Evolutionary conservation across 75 land plant genomes (phyloP).

Genomic region (Cryptomeria japonica): DNA sequence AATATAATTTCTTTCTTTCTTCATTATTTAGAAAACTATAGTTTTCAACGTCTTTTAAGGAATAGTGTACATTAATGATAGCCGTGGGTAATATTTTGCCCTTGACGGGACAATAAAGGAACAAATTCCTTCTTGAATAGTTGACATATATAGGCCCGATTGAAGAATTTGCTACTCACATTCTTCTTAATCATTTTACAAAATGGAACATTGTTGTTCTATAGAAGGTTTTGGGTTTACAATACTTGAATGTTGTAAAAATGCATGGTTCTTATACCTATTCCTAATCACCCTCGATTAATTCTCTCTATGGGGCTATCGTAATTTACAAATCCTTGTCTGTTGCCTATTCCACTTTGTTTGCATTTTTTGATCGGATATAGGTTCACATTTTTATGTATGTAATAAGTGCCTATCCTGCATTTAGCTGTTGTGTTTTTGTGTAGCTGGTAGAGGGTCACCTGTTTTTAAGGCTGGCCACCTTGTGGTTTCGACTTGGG

Average conservation of each 20-base stretch:
- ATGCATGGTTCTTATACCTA: neutral
- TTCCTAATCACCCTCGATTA: too few species aligned
- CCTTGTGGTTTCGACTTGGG: neutral
- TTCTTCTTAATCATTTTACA: neutral
- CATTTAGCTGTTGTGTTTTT: neutral
- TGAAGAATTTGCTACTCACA: neutral
- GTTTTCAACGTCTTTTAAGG: too few species aligned
- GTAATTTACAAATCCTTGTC: neutral
- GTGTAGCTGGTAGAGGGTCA: neutral
- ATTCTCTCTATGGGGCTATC: neutral
- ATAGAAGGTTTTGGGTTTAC: neutral
- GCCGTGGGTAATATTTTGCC: neutral
- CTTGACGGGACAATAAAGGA: neutral
- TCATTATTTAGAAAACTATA: too few species aligned
- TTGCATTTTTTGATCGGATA: too few species aligned
- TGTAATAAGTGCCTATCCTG: too few species aligned
- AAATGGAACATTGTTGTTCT: neutral
- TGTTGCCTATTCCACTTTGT: neutral
- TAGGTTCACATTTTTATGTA: neutral
- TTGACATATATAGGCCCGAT: neutral
- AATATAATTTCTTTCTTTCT: too few species aligned
- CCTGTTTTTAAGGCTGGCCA: neutral
- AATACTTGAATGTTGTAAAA: too few species aligned
- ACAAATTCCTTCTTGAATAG: neutral
- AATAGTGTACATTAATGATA: neutral